These are phyloP conservation scores for Dioszegia hungarica DNA, from an alignment of 768 basidiomycete species.

Conservation along the genomic window DNA sequence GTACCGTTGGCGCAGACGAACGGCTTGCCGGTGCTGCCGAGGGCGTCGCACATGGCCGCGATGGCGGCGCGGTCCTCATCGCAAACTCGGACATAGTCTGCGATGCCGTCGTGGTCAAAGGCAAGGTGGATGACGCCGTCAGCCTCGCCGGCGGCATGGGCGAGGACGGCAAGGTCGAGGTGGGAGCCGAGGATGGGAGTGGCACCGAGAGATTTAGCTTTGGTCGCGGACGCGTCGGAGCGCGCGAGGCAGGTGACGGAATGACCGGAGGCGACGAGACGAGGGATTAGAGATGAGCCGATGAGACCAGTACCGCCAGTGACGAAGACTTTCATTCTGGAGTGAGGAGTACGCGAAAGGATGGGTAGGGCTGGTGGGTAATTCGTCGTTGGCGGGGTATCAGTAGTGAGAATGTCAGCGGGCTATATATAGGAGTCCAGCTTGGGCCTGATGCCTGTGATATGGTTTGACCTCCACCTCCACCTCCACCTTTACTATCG, in stretches of 20 bases:
- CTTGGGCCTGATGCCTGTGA: too few species aligned
- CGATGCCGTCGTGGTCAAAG: conserved; percentile 25
- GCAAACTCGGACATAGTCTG: not conserved
- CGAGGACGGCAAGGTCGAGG: conserved; percentile 25
- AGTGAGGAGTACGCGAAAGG: not conserved
- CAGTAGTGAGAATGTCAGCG: too few species aligned
- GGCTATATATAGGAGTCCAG: not conserved
- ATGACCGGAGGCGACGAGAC: conserved; percentile 18
- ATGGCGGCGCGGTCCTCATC: conserved; percentile 24
- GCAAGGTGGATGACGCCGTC: conserved; percentile 37
- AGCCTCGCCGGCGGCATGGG: conserved; percentile 11
- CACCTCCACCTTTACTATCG: too few species aligned
- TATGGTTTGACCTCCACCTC: too few species aligned
- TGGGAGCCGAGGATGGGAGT: conserved; percentile 18
- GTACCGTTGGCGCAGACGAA: conserved; percentile 20
- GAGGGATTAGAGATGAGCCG: conserved; percentile 10
- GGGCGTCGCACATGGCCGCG: conserved; percentile 15
- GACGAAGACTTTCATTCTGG: conserved; percentile 17
- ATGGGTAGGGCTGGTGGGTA: not conserved
- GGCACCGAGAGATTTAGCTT: conserved; percentile 19
- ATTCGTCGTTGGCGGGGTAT: too few species aligned
- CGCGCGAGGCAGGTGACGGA: conserved; percentile 25
- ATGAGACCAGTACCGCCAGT: conserved; percentile 34
- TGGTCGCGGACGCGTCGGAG: conserved; percentile 12
- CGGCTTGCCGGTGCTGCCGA: conserved; percentile 25